These are phyloP conservation scores for Aspergillus glaucus DNA, from an alignment of 2,329 filamentous ascomycete species.

Conservation along the genomic window DNA sequence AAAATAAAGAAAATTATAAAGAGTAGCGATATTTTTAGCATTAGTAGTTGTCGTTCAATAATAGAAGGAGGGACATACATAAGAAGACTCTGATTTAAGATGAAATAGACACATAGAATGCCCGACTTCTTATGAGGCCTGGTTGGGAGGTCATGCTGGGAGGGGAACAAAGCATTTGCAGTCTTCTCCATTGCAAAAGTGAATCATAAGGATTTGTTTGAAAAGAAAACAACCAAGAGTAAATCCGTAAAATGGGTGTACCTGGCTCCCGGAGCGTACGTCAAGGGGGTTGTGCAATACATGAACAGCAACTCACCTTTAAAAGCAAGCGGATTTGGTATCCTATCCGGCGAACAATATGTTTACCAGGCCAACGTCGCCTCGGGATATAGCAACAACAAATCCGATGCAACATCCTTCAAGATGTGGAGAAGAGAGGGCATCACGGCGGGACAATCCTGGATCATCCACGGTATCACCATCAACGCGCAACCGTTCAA, in stretches of 20 bases:
- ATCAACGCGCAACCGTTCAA: conserved; percentile 33
- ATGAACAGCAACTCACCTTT: conserved; percentile 15
- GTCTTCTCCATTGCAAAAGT: too few relatives aligned
- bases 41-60: too few relatives aligned
- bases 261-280: conserved; percentile 28
- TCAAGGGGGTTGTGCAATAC: conserved; percentile 35
- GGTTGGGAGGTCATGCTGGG: too few relatives aligned
- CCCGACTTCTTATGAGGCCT: too few relatives aligned
- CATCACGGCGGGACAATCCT: conserved; percentile 16
- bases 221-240: too few relatives aligned
- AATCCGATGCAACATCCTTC: conserved; percentile 23
- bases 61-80: too few relatives aligned
- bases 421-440: conserved; percentile 27
- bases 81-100: too few relatives aligned
- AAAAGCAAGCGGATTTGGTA: conserved; percentile 29
- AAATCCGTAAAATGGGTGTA: conserved; percentile 16
- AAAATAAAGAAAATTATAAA: too few relatives aligned
- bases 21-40: too few relatives aligned
- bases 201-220: too few relatives aligned
- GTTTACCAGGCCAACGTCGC: conserved; percentile 33
- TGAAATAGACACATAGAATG: too few relatives aligned
- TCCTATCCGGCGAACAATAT: conserved; percentile 35
- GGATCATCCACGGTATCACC: conserved; percentile 23
- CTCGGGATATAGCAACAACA: conserved; percentile 19
- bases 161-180: too few relatives aligned